phyloP scores from a whole-genome alignment of 148 eudicot genomes.

The Fagopyrum tataricum region DNA sequence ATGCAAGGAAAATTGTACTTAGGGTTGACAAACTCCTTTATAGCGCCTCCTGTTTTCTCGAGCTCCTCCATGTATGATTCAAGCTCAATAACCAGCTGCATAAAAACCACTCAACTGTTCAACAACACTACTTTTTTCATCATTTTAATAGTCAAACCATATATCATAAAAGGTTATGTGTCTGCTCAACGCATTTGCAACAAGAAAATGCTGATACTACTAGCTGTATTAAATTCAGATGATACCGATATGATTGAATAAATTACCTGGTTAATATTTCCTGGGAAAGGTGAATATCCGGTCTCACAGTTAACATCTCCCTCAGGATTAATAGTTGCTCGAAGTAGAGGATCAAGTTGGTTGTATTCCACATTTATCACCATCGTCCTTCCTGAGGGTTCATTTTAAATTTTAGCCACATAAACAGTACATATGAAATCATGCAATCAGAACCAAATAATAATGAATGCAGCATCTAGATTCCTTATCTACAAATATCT shows the following conservation, averaged over 20 bases:
- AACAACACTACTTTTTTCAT: neutral
- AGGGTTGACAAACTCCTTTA: slow-evolving; percentile 95
- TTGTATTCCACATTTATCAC: slow-evolving; percentile 98
- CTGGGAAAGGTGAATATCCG: slow-evolving; percentile 97
- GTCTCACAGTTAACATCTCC: slow-evolving; percentile 91
- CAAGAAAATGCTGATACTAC: neutral
- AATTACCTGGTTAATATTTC: slow-evolving; percentile 91
- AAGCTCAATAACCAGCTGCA: slow-evolving; percentile 86
- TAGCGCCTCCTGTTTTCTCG: slow-evolving; percentile 80
- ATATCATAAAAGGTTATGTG: neutral
- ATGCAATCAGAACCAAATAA: neutral
- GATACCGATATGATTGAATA: neutral
- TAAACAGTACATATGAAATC: neutral
- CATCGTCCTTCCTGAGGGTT: slow-evolving; percentile 70
- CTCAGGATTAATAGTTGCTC: slow-evolving; percentile 83
- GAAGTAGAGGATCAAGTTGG: slow-evolving; percentile 93
- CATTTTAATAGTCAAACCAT: neutral
- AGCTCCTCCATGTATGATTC: slow-evolving; percentile 90
- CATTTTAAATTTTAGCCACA: slow-evolving; percentile 1
- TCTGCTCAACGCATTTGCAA: neutral
- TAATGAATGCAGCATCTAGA: neutral
- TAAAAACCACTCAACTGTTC: neutral
- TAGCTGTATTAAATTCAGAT: neutral
- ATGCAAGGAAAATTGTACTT: slow-evolving; percentile 46
- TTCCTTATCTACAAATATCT: neutral